phyloP scores from a whole-genome alignment of 768 basidiomycete genomes.

The Leucocoprinus leucothites region DNA sequence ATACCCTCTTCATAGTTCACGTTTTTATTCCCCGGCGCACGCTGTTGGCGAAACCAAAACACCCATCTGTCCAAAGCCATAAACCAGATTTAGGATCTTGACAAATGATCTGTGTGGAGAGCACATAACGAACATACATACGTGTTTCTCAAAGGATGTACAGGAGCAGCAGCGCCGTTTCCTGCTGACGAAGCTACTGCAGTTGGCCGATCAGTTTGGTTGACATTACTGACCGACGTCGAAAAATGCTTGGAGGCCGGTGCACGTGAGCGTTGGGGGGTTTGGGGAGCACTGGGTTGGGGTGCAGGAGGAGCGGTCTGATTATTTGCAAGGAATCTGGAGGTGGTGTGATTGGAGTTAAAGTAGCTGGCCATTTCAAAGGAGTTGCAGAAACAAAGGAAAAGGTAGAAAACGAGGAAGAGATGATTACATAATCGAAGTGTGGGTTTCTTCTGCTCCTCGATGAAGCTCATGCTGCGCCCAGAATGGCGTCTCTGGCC shows the following conservation, averaged over 20 bases:
- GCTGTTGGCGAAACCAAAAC: conserved; percentile 91
- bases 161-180: conserved; percentile 29
- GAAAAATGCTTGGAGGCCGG: conserved; percentile 74
- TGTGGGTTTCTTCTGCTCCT: conserved; percentile 20
- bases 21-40: conserved; percentile 85
- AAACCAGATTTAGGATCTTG: no score
- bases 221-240: background rate
- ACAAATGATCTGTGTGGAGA: conserved; percentile 15
- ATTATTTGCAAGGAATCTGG: conserved; percentile 62
- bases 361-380: conserved; percentile 47
- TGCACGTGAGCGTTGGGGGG: conserved; percentile 40
- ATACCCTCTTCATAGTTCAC: conserved; percentile 94
- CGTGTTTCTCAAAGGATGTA: conserved; percentile 84
- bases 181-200: conserved; percentile 30
- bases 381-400: conserved; percentile 19
- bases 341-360: conserved; percentile 81
- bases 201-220: conserved; percentile 14
- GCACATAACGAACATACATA: conserved; percentile 62
- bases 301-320: conserved; percentile 20
- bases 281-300: conserved; percentile 1
- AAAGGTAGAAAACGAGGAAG: conserved; percentile 4
- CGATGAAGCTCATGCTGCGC: conserved; percentile 79
- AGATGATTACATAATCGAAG: conserved; percentile 23
- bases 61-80: conserved; percentile 60
- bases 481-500: conserved; percentile 85